Percentiles rank a stretch among this genome's conserved stretches.
phyloP scores from a whole-genome alignment of 805 yeast genomes.

The Zygotorulaspora chibaensis region DNA sequence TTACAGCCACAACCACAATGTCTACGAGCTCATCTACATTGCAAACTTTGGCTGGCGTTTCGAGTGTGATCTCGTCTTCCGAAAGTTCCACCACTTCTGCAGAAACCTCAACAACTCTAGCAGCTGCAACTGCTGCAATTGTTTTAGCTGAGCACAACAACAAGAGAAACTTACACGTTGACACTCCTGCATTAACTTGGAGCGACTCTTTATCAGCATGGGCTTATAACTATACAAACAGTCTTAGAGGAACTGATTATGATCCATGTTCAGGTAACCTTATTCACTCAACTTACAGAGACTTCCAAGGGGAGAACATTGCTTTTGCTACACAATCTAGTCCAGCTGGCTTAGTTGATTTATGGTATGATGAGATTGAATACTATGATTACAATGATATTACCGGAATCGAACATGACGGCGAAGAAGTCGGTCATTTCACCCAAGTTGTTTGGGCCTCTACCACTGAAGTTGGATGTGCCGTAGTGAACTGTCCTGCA shows the following conservation, averaged over 20 bases:
- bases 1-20: constrained; percentile 4
- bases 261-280: constrained; percentile 59
- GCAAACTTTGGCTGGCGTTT: neutral
- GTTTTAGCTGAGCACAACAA: constrained; percentile 48
- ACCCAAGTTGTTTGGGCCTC: constrained; percentile 72
- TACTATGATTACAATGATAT: constrained; percentile 51
- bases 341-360: constrained; percentile 52
- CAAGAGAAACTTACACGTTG: constrained; percentile 44
- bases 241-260: constrained; percentile 37
- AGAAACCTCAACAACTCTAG: constrained; percentile 22
- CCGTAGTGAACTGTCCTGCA: constrained; percentile 28
- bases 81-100: constrained; percentile 19
- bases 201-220: constrained; percentile 41
- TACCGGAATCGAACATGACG: constrained; percentile 41
- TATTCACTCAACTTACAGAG: constrained; percentile 48
- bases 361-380: constrained; percentile 68
- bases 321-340: constrained; percentile 53
- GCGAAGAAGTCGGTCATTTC: constrained; percentile 58
- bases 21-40: neutral
- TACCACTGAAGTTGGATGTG: constrained; percentile 64
- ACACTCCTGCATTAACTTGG: constrained; percentile 47
- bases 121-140: constrained; percentile 21
- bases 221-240: constrained; percentile 49
- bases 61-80: constrained; percentile 9
- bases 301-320: constrained; percentile 66